These are phyloP conservation scores for Lasiodiplodia sp. DNA, from an alignment of 2,329 filamentous ascomycete species.

Conservation along the genomic window DNA sequence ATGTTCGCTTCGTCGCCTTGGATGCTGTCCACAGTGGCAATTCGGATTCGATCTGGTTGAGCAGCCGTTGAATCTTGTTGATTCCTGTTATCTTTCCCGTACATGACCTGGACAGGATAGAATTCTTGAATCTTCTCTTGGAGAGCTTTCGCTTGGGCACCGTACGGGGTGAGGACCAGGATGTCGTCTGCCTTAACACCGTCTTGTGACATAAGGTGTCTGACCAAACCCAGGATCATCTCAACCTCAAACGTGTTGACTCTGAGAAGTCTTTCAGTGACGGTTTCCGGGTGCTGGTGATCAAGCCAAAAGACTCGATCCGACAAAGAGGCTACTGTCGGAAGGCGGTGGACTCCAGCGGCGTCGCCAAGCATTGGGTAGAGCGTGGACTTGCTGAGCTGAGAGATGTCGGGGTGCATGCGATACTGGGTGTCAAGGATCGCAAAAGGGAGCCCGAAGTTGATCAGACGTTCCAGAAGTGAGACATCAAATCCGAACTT, in stretches of 20 bases:
- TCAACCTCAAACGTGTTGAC: slow-evolving; percentile 68
- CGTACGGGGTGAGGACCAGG: slow-evolving; percentile 72
- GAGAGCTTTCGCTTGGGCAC: slow-evolving; percentile 53
- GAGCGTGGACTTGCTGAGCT: slow-evolving; percentile 63
- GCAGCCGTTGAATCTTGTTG: slow-evolving; percentile 43
- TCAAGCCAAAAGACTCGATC: slow-evolving; percentile 67
- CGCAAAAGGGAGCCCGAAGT: not conserved
- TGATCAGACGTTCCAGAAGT: slow-evolving; percentile 66
- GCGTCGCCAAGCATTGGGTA: slow-evolving; percentile 67
- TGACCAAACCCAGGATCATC: slow-evolving; percentile 68
- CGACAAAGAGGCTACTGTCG: slow-evolving; percentile 62
- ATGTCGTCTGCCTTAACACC: slow-evolving; percentile 67
- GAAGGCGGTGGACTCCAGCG: slow-evolving; percentile 46
- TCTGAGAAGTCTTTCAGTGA: slow-evolving; percentile 51
- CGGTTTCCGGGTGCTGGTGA: slow-evolving; percentile 47
- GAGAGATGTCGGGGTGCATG: slow-evolving; percentile 70
- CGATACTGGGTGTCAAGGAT: slow-evolving; percentile 60
- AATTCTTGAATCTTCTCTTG: slow-evolving; percentile 52
- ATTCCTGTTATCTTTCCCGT: slow-evolving; percentile 67
- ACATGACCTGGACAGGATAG: slow-evolving; percentile 66
- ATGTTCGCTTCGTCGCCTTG: slow-evolving; percentile 79
- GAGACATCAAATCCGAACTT: slow-evolving; percentile 65
- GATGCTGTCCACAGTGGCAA: slow-evolving; percentile 77
- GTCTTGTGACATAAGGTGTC: slow-evolving; percentile 71
- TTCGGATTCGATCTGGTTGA: slow-evolving; percentile 11